Base-by-base conservation (phyloP, 2,329 filamentous ascomycete species). In the Cladosporium cucumerinum region DNA sequence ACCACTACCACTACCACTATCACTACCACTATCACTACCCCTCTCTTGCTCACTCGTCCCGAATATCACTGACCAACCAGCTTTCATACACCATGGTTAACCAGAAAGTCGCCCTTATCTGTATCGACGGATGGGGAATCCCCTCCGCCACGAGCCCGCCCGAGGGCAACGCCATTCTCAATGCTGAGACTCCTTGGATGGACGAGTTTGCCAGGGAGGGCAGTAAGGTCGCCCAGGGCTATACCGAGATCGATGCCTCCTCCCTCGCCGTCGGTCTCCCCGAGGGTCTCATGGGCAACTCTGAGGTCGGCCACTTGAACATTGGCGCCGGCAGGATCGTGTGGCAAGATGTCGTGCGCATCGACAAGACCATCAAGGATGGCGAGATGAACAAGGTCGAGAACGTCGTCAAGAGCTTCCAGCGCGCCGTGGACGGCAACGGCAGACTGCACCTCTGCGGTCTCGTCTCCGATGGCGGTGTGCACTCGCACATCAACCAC, bases 41-140 rank as follows among this genome's bases (percentile, higher is more conserved):
- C 14, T 10, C 57, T 12, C 25, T 11, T 1, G 3, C 4, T 3
- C 21, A 36, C 21, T 25, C 18, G 14, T 11, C 18, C 12, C 46
- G 32, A 26, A 6, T 28, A 30, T 6, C 30, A 46, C 58, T 61
- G 28, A 54, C 51, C 51, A 52, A 11, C 21, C 55, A 61, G 58
- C 58, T 46, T 46, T 51, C 43, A 36, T 52, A 43, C 90, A 90
- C 87, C 68, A 81, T 87, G 74, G 86, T 89, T 76, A 85, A 90
- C 75, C 86, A 90, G 68, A 90, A 90, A 79, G 84, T 85, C 69
- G 88, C 87, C 69, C 82, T 91, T 73, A 90, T 99, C 86, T 95
- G 98, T 81, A 99, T 99, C 84, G 95, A 99, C 82, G 95, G 95
- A 76, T 99, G 95, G 95, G 95, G 95, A 76, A 87, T 98, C 74